Base-by-base conservation (phyloP, 2,329 filamentous ascomycete genomes). In the Polychaeton citri region DNA sequence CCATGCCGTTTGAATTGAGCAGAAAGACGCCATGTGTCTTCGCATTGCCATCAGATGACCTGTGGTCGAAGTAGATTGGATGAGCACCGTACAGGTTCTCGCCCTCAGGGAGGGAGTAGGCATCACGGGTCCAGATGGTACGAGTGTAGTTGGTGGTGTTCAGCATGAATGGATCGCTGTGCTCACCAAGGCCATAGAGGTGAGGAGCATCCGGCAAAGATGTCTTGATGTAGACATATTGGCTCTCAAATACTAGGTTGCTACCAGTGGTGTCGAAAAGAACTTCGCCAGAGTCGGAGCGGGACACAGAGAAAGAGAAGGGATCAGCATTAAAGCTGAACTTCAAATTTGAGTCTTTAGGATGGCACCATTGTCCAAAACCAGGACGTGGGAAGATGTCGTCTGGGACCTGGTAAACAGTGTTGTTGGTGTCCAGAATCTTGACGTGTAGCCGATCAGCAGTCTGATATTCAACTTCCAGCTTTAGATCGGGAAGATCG, bases 131-230 rank as follows among this genome's bases (percentile, higher is more conserved):
- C 69, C 76, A 81, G 3, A 83, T 52, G 3, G 77, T 80, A 28
- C 79, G 71, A 24, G 71, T 74, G 51, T 80, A 80, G 55, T 80
- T 71, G 19, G 69, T 74, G 0, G 72, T 78, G 41, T 75, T 74
- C 38, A 85, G 63, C 28, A 72, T 69, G 49, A 85, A 75, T 7
- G 21, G 38, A 24, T 47, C 38, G 26, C 85, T 80, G 1, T 72
- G 71, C 57, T 85, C 80, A n/a, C 78, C 79, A 2, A 87, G 66
- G 1, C 82, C 81, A 51, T 87, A 87, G 3, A 88, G 60, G 46
- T 80, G 72, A 0, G 80, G 78, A 35, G 75, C 62, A 1, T 71
- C 57, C 0, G 81, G 80, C 7, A 87, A 63, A 42, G 65, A 71
- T 2, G 81, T 85, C 28, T 77, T 71, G 38, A 86, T 63, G 16